Evolutionary conservation across 176 grass and related monocot species (phyloP).

Genomic region (Triticum dicoccoides): DNA sequence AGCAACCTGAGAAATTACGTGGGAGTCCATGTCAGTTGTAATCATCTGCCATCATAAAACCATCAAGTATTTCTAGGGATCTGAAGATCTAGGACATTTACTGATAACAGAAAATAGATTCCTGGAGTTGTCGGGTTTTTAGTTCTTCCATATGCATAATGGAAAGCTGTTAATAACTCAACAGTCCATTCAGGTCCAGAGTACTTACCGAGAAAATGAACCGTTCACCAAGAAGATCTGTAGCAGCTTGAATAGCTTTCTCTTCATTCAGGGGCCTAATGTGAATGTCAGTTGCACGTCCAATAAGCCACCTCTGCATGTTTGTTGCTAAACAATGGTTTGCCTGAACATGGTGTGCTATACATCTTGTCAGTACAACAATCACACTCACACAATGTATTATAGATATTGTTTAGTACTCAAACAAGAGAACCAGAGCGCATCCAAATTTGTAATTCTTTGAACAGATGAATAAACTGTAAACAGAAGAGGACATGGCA

Average conservation of each 20-base stretch:
- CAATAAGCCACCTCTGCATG: constrained; percentile 83
- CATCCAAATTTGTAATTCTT: neutral
- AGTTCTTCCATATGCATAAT: neutral
- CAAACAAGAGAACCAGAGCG: neutral
- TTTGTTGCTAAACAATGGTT: constrained; percentile 92
- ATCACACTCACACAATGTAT: neutral
- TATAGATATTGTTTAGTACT: neutral
- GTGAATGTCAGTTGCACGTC: constrained; percentile 62
- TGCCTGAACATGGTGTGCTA: constrained; percentile 38
- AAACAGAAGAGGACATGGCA: neutral
- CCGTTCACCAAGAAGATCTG: constrained; percentile 80
- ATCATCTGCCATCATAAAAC: neutral
- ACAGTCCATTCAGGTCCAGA: neutral
- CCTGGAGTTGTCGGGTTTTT: neutral
- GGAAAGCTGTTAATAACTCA: neutral
- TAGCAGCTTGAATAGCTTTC: constrained; percentile 86
- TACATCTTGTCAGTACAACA: constrained; percentile 20
- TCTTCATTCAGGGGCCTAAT: constrained; percentile 89
- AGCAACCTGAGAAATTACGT: constrained; percentile 55
- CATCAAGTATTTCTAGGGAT: neutral
- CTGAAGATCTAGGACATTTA: neutral
- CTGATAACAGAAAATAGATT: constrained; percentile 6
- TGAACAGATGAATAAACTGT: neutral
- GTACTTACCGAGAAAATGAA: constrained; percentile 69
- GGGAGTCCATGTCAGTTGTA: constrained; percentile 15